Evolutionary conservation across 352 stramenopile genomes (phyloP).

Genomic region (Elongisporangium anandrum): DNA sequence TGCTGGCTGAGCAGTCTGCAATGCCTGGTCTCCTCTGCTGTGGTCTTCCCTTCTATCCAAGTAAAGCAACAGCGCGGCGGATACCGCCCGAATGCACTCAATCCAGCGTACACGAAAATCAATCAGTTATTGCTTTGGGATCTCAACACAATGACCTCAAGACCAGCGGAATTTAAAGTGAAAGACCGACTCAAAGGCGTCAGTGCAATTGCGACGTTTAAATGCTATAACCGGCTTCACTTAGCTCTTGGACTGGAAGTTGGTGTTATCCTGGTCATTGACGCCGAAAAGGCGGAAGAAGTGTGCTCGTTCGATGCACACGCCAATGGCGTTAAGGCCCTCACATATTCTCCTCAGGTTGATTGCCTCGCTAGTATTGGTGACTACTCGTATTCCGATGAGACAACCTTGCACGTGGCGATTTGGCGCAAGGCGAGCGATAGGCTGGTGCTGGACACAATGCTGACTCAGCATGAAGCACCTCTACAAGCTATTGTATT

Average conservation of each 20-base stretch:
- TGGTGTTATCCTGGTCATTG: slow-evolving; percentile 46
- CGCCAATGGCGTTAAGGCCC: slow-evolving; percentile 45
- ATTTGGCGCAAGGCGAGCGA: slow-evolving; percentile 39
- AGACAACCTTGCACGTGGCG: slow-evolving; percentile 55
- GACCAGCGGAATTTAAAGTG: slow-evolving; percentile 8
- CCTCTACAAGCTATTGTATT: slow-evolving; percentile 42
- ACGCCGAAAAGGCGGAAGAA: slow-evolving; percentile 41
- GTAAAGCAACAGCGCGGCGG: slow-evolving; percentile 5
- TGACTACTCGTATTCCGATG: slow-evolving; percentile 58
- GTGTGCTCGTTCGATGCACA: slow-evolving; percentile 52
- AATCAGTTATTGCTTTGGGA: slow-evolving; percentile 61
- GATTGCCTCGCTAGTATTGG: slow-evolving; percentile 57
- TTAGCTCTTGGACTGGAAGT: slow-evolving; percentile 48
- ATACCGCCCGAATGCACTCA: slow-evolving; percentile 25
- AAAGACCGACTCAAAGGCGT: slow-evolving; percentile 51
- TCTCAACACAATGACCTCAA: slow-evolving; percentile 19
- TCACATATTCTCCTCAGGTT: slow-evolving; percentile 39
- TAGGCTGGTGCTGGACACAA: slow-evolving; percentile 24
- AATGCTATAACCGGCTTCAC: slow-evolving; percentile 48
- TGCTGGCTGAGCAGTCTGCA: slow-evolving; percentile 52
- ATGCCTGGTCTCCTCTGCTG: slow-evolving; percentile 39
- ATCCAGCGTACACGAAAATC: slow-evolving; percentile 37
- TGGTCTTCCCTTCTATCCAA: slow-evolving; percentile 33
- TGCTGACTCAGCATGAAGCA: slow-evolving; percentile 27
- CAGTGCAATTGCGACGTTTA: slow-evolving; percentile 34